These are phyloP conservation scores for Kwoniella botswanensis DNA, from an alignment of 768 basidiomycete genomes.

Conservation along the genomic window DNA sequence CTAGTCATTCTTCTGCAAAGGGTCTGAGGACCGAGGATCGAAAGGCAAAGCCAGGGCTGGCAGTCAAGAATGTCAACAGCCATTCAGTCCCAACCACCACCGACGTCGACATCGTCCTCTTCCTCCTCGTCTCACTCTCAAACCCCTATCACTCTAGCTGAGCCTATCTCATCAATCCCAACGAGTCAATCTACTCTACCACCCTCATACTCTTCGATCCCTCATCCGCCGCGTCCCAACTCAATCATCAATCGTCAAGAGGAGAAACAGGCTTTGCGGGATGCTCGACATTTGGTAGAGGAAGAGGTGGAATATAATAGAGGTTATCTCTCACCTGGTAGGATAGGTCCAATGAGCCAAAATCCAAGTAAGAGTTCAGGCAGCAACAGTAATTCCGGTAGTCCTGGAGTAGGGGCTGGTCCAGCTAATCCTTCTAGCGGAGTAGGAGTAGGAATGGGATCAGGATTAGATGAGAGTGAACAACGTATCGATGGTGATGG, in stretches of 20 bases:
- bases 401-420: too few species aligned
- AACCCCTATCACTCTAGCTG: background rate
- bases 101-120: too few species aligned
- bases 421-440: background rate
- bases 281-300: background rate
- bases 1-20: too few species aligned
- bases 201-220: slow-evolving; percentile 1
- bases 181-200: background rate
- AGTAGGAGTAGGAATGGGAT: background rate
- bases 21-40: too few species aligned
- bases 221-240: background rate
- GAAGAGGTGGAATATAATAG: slow-evolving; percentile 15
- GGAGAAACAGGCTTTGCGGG: slow-evolving; percentile 20
- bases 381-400: background rate
- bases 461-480: too few species aligned
- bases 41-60: too few species aligned
- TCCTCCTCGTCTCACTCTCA: background rate
- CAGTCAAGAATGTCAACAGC: background rate
- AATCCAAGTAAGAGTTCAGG: background rate
- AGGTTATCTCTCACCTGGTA: slow-evolving; percentile 10
- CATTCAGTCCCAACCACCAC: background rate
- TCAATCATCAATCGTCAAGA: slow-evolving; percentile 16
- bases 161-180: background rate
- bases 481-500: too few species aligned
- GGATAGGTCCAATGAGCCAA: background rate